These are phyloP conservation scores for Botrytis byssoidea DNA, from an alignment of 2,329 filamentous ascomycete genomes.

Conservation along the genomic window DNA sequence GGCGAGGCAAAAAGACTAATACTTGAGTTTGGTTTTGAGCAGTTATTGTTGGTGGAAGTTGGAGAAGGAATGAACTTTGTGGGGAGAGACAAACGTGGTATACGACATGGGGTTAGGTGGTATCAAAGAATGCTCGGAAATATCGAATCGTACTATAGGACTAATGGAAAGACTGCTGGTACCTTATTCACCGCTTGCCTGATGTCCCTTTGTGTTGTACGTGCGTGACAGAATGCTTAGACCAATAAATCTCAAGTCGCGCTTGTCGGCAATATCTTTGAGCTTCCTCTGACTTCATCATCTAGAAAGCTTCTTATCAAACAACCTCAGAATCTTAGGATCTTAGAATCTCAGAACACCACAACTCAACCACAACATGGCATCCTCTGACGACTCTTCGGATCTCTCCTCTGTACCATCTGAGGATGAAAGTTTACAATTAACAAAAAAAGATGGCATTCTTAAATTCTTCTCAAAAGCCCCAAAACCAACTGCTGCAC, in stretches of 20 bases:
- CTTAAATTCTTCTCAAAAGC: slow-evolving; percentile 65
- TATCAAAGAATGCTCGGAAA: slow-evolving; percentile 20
- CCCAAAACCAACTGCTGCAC: slow-evolving; percentile 44
- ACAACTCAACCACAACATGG: slow-evolving; percentile 29
- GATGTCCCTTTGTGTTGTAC: slow-evolving; percentile 22
- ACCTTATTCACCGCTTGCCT: slow-evolving; percentile 15
- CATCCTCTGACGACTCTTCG: slow-evolving; percentile 59
- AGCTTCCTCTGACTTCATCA: slow-evolving; percentile 30
- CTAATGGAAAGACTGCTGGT: slow-evolving; percentile 18
- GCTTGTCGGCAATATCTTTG: slow-evolving; percentile 31
- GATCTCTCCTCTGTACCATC: slow-evolving; percentile 59
- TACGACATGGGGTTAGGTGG: slow-evolving; percentile 4
- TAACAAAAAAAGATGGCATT: slow-evolving; percentile 56
- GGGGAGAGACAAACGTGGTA: slow-evolving; percentile 7
- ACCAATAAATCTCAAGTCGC: slow-evolving; percentile 24
- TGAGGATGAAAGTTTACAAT: slow-evolving; percentile 54
- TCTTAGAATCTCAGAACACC: slow-evolving; percentile 26
- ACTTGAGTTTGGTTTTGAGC: background rate
- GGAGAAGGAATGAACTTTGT: slow-evolving; percentile 8
- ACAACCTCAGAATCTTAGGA: slow-evolving; percentile 17
- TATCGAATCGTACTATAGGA: slow-evolving; percentile 19
- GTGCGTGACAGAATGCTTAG: slow-evolving; percentile 24
- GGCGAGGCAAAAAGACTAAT: background rate
- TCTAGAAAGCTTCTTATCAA: slow-evolving; percentile 21
- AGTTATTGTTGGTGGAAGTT: slow-evolving; percentile 1